These are phyloP conservation scores for Biscutella laevigata DNA, from an alignment of 441 rosid species.

Conservation along the genomic window DNA sequence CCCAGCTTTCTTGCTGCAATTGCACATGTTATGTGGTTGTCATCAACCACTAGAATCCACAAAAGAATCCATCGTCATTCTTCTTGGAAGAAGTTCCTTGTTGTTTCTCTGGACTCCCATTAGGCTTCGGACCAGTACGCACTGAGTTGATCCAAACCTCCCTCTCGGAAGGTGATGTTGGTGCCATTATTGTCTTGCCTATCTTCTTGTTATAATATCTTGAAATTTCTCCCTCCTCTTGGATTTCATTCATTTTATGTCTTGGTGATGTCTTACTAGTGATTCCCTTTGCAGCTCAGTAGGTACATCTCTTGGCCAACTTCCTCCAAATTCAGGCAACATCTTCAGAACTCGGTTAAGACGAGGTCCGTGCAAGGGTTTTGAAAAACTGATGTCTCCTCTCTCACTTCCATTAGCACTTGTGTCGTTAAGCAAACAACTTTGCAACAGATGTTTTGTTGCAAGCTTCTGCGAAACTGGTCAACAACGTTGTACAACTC, in stretches of 20 bases:
- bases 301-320: conserved; percentile 6
- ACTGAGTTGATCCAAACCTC: conserved; percentile 8
- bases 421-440: conserved; percentile 57
- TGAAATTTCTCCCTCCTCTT: conserved; percentile 23
- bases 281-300: conserved; percentile 14
- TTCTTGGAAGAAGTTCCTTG: conserved; percentile 8
- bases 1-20: conserved; percentile 25
- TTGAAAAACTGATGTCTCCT: conserved; percentile 35
- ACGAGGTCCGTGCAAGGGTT: conserved; percentile 73
- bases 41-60: conserved; percentile 65
- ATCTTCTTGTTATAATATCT: conserved; percentile 13
- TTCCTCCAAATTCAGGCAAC: conserved; percentile 55
- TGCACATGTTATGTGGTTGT: conserved; percentile 13
- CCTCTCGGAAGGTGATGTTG: neutral
- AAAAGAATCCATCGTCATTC: conserved; percentile 23
- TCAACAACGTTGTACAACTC: conserved; percentile 30
- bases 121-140: conserved; percentile 6
- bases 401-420: conserved; percentile 18
- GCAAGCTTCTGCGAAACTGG: conserved; percentile 39
- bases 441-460: conserved; percentile 25
- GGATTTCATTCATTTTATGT: conserved; percentile 7
- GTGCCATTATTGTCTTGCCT: conserved; percentile 14
- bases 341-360: conserved; percentile 35
- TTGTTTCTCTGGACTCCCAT: neutral
- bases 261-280: neutral